Evolutionary conservation across 306 rosid genomes (phyloP), one percentile per base, ranked within the genome.

Genomic region (Quercus berberidifolia): DNA sequence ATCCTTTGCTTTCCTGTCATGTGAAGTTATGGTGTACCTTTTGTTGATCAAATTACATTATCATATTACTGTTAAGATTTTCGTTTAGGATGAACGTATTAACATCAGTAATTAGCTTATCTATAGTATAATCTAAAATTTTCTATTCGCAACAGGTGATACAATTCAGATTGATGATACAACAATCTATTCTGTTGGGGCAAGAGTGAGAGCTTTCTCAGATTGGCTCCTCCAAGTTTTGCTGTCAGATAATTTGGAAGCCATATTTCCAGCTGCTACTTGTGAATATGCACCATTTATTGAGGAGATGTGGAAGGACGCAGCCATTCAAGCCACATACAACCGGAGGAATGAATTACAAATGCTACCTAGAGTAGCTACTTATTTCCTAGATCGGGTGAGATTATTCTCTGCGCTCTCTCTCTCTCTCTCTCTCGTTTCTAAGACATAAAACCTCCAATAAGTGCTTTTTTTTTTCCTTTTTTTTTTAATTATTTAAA

Each of bases 321-420:
- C 89, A 49, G 98, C 98, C 83, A 90, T 91, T 80, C 91, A 87
- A 74, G 94, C 92, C 41, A 83, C 97, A 33, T 91, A 93, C 76
- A 80, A 71, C 5, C 79, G 95, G 73, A 89, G 89, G 79, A 76
- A 91, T 78, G 97, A 93, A 80, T 63, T 93, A 62, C 83, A 88
- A 89, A 75, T 78, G 88, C 90, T 93, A 59, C 94, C 98, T 13
- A 84, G 82, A 85, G 85, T 54, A 72, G 94, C 97, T 9, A 68
- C 90, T 57, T 91, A 91, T 80, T 93, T 91, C 80, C 89, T 93
- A 69, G 78, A 85, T 68, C 86, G 87, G 89, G 98, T 93, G 68
- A 83, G 92, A 80, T 77, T 13, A 76, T 41, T 31, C 62, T 83
- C 78, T 7, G 5, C 28, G 68, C 19, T 82, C 41, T 55, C 73